Conservation (phyloP, 2,329 filamentous ascomycete species). For the Aspergillus niger region DNA sequence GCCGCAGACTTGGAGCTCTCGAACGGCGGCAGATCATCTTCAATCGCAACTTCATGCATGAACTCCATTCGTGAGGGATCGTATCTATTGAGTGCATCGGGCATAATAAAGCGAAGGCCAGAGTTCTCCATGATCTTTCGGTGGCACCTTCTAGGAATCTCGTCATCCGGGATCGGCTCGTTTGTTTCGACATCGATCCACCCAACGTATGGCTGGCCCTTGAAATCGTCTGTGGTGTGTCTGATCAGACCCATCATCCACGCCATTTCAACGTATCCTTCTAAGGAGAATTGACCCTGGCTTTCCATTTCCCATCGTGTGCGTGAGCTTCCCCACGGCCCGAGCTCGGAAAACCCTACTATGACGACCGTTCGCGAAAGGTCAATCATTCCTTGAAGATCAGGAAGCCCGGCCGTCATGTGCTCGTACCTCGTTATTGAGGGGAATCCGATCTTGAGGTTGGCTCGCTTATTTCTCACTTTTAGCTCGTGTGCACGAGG, state of each 20-base stretch:
- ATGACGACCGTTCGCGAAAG: constrained; percentile 42
- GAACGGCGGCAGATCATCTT: constrained; percentile 44
- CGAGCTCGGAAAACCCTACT: constrained; percentile 43
- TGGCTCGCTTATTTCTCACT: constrained; percentile 8
- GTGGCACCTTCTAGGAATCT: constrained; percentile 18
- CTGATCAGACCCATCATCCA: constrained; percentile 99
- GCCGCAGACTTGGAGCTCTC: constrained; percentile 19
- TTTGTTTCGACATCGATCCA: constrained; percentile 46
- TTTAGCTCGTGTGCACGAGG: neutral
- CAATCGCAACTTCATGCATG: constrained; percentile 91
- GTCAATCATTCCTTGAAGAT: constrained; percentile 41
- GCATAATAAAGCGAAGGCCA: constrained; percentile 92
- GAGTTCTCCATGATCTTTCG: constrained; percentile 77
- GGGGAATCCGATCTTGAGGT: constrained; percentile 15
- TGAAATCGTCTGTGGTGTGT: constrained; percentile 93
- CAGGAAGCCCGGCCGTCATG: constrained; percentile 10
- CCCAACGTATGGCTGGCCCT: constrained; percentile 92
- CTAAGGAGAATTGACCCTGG: constrained; percentile 90
- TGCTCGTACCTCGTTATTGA: neutral
- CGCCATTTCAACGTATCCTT: constrained; percentile 98
- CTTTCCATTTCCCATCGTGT: constrained; percentile 99
- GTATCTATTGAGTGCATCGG: constrained; percentile 64
- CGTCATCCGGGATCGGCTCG: constrained; percentile 17
- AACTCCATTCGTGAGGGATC: constrained; percentile 67
- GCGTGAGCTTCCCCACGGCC: constrained; percentile 94